Base-by-base conservation (phyloP, 2,329 filamentous ascomycete species). In the Pyrenochaeta sp. region DNA sequence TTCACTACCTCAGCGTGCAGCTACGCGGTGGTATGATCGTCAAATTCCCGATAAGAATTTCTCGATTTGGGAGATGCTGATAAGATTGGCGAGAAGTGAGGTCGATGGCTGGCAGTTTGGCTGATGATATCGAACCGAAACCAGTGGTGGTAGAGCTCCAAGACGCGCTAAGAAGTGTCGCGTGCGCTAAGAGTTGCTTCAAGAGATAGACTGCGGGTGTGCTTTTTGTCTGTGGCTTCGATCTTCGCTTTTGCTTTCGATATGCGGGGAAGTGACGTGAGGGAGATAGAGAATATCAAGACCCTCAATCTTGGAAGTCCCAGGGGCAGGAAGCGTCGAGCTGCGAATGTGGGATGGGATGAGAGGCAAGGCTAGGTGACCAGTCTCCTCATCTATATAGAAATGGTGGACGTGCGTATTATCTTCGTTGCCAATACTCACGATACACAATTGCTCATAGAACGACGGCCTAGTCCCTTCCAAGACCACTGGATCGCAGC, bases 401-500 rank as follows among this genome's bases (percentile, higher is more conserved):
- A 48, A 47, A 24, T 48, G 34, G 50, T 50, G 61, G 54, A 62
- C 51, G 44, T 42, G 44, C 47, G 54, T 53, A 59, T 63, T 71
- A 72, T 74, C 64, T 62, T 51, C 56, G 60, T 50, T 66, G 66
- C 63, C 68, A 70, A 69, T 54, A 37, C 54, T 52, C 61, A 70
- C 60, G 72, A 75, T 73, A 71, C 62, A 68, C 66, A 67, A 68
- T 64, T 65, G 62, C 50, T 58, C 59, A 58, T 55, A 44, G 34
- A 19, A 30, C 34, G 36, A 58, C n/a, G 55, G 66, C 61, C 62
- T 69, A 72, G 63, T 56, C 61, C 43, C 51, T 32, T 40, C 57
- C 56, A 62, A 64, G 62, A 56, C 59, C 50, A 58, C 61, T 61
- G 40, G 42, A 54, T 51, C 46, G 40, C 52, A 59, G 62, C 61